A percentile compares a stretch with the other conserved stretches of the same genome.
These are phyloP conservation scores for Trapa incisa DNA, from an alignment of 345 rosid species.

Conservation along the genomic window DNA sequence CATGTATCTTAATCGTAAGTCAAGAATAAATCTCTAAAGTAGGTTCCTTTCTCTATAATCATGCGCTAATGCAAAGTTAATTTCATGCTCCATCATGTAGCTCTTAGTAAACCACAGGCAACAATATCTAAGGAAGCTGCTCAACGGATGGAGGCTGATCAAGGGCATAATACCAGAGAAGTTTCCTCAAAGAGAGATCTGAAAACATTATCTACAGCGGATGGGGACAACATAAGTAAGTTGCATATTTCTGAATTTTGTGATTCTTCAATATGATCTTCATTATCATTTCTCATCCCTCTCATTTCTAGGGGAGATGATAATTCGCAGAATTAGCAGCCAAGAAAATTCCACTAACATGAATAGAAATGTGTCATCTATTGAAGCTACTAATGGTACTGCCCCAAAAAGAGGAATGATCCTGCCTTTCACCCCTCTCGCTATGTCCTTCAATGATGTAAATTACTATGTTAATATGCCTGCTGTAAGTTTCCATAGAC, in stretches of 20 bases:
- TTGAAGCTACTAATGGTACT: constrained; percentile 20
- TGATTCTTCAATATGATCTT: neutral
- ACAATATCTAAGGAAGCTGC: constrained; percentile 37
- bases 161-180: constrained; percentile 14
- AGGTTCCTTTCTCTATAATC: neutral
- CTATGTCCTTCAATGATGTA: constrained; percentile 61
- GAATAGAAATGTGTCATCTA: constrained; percentile 23
- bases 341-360: constrained; percentile 13
- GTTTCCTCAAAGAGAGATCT: constrained; percentile 18
- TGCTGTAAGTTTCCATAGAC: constrained; percentile 28
- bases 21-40: neutral
- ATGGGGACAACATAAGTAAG: constrained; percentile 36
- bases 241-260: neutral
- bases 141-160: constrained; percentile 22
- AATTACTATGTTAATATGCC: constrained; percentile 78
- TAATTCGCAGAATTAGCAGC: constrained; percentile 20
- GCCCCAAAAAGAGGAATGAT: constrained; percentile 60
- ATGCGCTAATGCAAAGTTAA: neutral
- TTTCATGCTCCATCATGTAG: constrained; percentile 19
- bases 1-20: constrained; percentile 56
- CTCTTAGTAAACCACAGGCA: constrained; percentile 61
- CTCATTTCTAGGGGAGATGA: constrained; percentile 33
- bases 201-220: constrained; percentile 17
- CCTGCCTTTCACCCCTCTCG: constrained; percentile 68
- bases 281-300: neutral